These are phyloP conservation scores for Neurospora sp. DNA, from an alignment of 2,329 filamentous ascomycete genomes.

Conservation along the genomic window DNA sequence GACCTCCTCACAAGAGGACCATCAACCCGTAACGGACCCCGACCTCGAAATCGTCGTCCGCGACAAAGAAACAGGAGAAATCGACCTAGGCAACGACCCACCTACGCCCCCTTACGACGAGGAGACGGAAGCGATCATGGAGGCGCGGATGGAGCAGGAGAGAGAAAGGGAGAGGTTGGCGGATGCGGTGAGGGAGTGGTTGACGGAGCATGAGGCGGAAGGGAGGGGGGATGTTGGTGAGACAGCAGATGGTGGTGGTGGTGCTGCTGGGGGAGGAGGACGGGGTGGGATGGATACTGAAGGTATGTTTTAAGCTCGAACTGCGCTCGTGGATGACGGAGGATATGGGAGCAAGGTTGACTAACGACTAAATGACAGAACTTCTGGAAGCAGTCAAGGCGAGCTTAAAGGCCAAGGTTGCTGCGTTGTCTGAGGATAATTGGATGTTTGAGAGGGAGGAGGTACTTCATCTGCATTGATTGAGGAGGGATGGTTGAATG, in stretches of 20 bases:
- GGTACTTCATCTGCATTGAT: constrained; percentile 29
- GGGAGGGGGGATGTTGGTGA: neutral
- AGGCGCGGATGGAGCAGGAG: constrained; percentile 48
- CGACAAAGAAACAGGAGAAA: constrained; percentile 48
- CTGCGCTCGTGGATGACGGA: neutral
- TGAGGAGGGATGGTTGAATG: neutral
- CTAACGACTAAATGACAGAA: constrained; percentile 34
- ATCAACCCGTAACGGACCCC: constrained; percentile 10
- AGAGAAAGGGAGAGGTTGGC: constrained; percentile 50
- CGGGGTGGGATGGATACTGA: neutral
- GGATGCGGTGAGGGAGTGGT: constrained; percentile 48
- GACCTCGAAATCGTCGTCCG: constrained; percentile 50
- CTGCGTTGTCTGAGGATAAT: constrained; percentile 67
- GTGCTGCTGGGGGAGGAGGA: neutral
- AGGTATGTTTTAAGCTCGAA: constrained; percentile 35
- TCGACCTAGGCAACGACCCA: constrained; percentile 46
- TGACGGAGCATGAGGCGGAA: neutral
- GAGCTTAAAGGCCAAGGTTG: constrained; percentile 63
- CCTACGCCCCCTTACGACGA: constrained; percentile 42
- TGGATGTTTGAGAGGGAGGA: constrained; percentile 83
- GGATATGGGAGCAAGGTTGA: neutral
- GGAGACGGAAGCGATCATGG: constrained; percentile 42
- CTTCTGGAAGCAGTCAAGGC: constrained; percentile 59
- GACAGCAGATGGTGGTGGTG: neutral
- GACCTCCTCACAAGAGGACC: constrained; percentile 19